Evolutionary conservation across 2,329 filamentous ascomycete genomes (phyloP).

Genomic region (Didymella exigua): DNA sequence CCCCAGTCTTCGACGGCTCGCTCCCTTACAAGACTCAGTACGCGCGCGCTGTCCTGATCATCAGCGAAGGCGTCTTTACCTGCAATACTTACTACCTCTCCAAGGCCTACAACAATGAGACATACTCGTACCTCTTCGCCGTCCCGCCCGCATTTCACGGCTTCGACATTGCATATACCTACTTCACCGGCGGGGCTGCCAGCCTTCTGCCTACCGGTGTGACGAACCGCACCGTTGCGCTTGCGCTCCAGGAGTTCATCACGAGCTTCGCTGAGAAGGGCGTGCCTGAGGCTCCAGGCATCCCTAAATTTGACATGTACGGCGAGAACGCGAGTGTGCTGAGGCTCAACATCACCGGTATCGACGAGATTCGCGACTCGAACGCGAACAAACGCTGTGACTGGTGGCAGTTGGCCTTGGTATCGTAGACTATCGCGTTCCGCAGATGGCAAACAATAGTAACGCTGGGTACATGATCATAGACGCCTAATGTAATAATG

Average conservation of each 20-base stretch:
- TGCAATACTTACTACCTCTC: slow-evolving; percentile 61
- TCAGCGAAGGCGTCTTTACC: slow-evolving; percentile 53
- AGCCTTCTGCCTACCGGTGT: slow-evolving; percentile 21
- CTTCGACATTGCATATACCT: slow-evolving; percentile 59
- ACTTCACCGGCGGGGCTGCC: slow-evolving; percentile 52
- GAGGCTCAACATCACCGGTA: slow-evolving; percentile 51
- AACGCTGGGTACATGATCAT: not conserved
- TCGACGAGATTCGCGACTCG: slow-evolving; percentile 52
- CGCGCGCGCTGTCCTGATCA: slow-evolving; percentile 50
- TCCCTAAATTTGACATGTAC: slow-evolving; percentile 56
- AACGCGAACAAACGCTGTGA: slow-evolving; percentile 56
- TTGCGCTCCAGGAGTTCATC: slow-evolving; percentile 55
- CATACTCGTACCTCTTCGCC: slow-evolving; percentile 60
- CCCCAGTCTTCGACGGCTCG: slow-evolving; percentile 54
- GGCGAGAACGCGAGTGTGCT: slow-evolving; percentile 53
- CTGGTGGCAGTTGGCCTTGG: slow-evolving; percentile 60
- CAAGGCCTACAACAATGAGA: slow-evolving; percentile 53
- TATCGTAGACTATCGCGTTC: slow-evolving; percentile 13
- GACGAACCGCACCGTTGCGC: slow-evolving; percentile 46
- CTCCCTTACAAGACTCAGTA: slow-evolving; percentile 55
- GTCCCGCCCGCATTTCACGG: slow-evolving; percentile 61
- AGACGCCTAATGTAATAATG: not conserved
- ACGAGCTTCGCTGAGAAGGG: slow-evolving; percentile 51
- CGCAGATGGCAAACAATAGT: not conserved
- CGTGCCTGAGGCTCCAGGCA: slow-evolving; percentile 44